These are phyloP conservation scores for Malus hybrid DNA, from an alignment of 331 rosid genomes.

Conservation along the genomic window DNA sequence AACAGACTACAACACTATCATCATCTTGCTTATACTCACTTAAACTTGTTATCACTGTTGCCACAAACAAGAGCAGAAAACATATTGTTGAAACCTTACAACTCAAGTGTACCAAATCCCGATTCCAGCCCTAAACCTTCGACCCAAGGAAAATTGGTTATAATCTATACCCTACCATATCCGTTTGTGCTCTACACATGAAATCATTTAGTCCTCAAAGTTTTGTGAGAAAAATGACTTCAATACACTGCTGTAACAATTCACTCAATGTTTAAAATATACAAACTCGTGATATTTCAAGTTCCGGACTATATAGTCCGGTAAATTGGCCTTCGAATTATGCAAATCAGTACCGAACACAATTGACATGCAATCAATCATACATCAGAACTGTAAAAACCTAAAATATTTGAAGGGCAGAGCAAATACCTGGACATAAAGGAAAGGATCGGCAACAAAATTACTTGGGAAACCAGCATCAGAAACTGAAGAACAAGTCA, in stretches of 20 bases:
- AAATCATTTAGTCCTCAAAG: neutral
- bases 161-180: neutral
- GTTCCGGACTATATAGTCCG: neutral
- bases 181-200: neutral
- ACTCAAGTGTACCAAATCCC: neutral
- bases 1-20: neutral
- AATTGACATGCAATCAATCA: neutral
- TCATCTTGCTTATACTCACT: neutral
- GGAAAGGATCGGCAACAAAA: conserved; percentile 97
- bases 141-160: neutral
- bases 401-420: neutral
- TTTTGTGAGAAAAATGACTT: neutral
- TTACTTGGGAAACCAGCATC: conserved; percentile 89
- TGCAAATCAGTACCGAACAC: neutral
- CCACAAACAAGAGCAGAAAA: neutral
- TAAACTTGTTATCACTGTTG: neutral
- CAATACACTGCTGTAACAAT: neutral
- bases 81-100: neutral
- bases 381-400: neutral
- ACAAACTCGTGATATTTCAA: neutral
- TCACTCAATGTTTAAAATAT: neutral
- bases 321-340: neutral
- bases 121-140: neutral
- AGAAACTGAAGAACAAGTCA: conserved; percentile 88
- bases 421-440: conserved; percentile 58